Evolutionary conservation across 1,284 basidiomycete genomes (phyloP).

Genomic region (Sutorius eximius): DNA sequence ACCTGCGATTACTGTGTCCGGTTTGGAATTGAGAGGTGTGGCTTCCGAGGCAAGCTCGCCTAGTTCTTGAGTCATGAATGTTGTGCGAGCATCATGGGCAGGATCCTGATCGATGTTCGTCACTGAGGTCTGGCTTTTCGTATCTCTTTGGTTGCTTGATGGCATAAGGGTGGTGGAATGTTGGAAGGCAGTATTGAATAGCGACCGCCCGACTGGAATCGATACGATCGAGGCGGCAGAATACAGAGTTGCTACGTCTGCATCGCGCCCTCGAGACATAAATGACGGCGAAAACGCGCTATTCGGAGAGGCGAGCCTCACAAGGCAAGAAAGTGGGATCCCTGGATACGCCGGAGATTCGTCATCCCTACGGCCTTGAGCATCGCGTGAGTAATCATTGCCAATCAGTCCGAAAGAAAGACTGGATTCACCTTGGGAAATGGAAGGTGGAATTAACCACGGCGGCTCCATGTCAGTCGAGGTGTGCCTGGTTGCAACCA

Average conservation of each 20-base stretch:
- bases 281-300: constrained; percentile 58
- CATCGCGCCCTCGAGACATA: constrained; percentile 51
- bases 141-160: constrained; percentile 33
- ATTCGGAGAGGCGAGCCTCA: constrained; percentile 76
- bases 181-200: constrained; percentile 37
- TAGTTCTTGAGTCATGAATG: constrained; percentile 65
- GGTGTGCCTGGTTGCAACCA: constrained; percentile 18
- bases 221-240: constrained; percentile 79
- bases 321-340: constrained; percentile 78
- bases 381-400: constrained; percentile 12
- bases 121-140: constrained; percentile 19
- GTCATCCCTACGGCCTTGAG: constrained; percentile 26
- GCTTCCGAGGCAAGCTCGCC: constrained; percentile 79
- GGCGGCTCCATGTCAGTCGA: constrained; percentile 24
- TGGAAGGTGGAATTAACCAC: constrained; percentile 10
- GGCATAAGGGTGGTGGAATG: constrained; percentile 39
- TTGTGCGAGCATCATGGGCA: constrained; percentile 43
- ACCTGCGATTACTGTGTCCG: constrained; percentile 77
- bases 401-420: not conserved
- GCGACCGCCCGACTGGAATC: constrained; percentile 48
- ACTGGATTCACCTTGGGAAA: constrained; percentile 23
- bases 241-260: constrained; percentile 82
- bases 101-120: constrained; percentile 26
- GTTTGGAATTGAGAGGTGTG: constrained; percentile 55
- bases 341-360: constrained; percentile 27